Evolutionary conservation across 1,284 basidiomycete genomes (phyloP), one percentile per base, ranked within the genome.

Genomic region (Xerocomus nothofagi): DNA sequence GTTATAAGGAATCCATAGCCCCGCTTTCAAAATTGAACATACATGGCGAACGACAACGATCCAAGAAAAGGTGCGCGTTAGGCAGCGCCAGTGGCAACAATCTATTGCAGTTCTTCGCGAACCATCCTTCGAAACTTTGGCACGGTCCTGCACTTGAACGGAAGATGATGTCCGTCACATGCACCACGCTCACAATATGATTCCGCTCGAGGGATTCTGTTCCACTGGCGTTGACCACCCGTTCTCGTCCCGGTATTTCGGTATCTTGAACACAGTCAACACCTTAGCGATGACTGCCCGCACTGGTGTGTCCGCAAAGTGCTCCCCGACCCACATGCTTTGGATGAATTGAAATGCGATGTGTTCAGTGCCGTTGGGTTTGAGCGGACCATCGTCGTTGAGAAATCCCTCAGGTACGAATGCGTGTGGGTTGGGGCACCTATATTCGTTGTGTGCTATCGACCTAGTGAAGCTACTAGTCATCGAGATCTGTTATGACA

Each of bases 331-430:
- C 14, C 56, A 58, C 3, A 55, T 48, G 11, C 56, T 47, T 10
- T 48, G 42, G 15, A 53, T 56, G 10, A 58, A 58, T 30, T 44
- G 46, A 18, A 39, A 57, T 1, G 21, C 10, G 10, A 57, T 36
- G 4, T 49, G 39, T 20, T 57, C 49, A 0, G 14, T 5, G 23
- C 47, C 39, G 29, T 51, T 32, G 10, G 29, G 27, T 32, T 56
- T 51, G 1, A 55, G 29, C n/a, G 37, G 38, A n/a, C 51, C 47
- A 2, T 56, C 46, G 4, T 44, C 47, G 9, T 36, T 36, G 14
- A 56, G 23, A 21, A 46, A 58, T 12, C 47, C 38, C 12, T 56
- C 56, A 0, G 51, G 56, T 4, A 56, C n/a, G 31, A 55, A 56
- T 3, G 12, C 4, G 15, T 50, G 15, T n/a, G 56, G 30, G 26